Evolutionary conservation across 2,329 filamentous ascomycete species (phyloP), one percentile per base, ranked within the genome.

Genomic region (Ilyonectria mors-panacis): DNA sequence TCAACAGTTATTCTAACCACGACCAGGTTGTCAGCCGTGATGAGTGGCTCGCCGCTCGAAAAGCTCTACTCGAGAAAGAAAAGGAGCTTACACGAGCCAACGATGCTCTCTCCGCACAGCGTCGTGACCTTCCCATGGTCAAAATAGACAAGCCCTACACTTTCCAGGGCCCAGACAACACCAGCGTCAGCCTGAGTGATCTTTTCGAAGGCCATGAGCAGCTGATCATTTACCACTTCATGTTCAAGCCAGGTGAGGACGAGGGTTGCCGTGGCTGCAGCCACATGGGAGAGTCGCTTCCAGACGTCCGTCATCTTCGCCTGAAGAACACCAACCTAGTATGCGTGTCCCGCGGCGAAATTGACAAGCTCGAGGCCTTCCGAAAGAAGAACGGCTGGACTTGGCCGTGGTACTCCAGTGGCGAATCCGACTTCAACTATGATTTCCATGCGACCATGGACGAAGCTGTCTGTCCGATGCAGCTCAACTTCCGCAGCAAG

Each of bases 181-280:
- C 73, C 21, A 66, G 47, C 13, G 50, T 73, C 28, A 73, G 69
- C 2, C 70, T 82, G 21, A 8, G 45, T 2, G 77, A 79, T 3
- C 75, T 83, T 50, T 82, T 82, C 57, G 72, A 72, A 6, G 74
- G 72, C 57, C 76, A 76, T 30, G 75, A 78, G 30, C 78, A 82
- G 60, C 77, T 84, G 63, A 77, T 83, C 50, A 65, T 85, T 39
- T 84, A 84, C 69, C 83, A 85, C 73, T 85, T 84, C 77, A 85
- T 85, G 83, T 82, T 84, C 62, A 73, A 68, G 0, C 80, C 81
- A 2, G 68, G 74, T 3, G 71, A 77, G 2, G 74, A 79, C 3
- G 63, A 70, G 6, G 83, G 77, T 28, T 85, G 83, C 63, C 65
- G 73, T 17, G 82, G 80, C 6, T 85, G 82, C 70, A 77, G 77